Percentiles rank a stretch among this genome's conserved stretches.
phyloP scores from a whole-genome alignment of 768 basidiomycete species.

The Cytidiella melzeri region DNA sequence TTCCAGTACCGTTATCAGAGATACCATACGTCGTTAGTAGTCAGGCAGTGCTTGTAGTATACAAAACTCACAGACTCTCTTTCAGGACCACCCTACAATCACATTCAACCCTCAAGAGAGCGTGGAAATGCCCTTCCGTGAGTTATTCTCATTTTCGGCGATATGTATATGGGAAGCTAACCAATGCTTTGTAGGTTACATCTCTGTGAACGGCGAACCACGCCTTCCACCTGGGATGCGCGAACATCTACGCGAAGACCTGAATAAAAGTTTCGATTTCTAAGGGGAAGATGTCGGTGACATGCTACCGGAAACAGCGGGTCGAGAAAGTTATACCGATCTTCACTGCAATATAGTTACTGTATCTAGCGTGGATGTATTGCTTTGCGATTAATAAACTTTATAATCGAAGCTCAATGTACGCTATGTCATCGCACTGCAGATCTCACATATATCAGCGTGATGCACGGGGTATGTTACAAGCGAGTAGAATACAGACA shows the following conservation, averaged over 20 bases:
- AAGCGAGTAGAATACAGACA: not conserved
- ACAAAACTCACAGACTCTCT: no score
- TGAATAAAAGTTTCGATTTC: slow-evolving; percentile 83
- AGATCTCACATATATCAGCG: no score
- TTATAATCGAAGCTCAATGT: no score
- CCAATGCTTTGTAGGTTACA: slow-evolving; percentile 36
- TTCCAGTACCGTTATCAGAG: slow-evolving; percentile 57
- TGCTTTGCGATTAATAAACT: no score
- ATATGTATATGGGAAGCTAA: no score
- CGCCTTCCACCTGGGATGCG: slow-evolving; percentile 88
- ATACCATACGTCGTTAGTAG: slow-evolving; percentile 71
- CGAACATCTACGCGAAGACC: slow-evolving; percentile 75
- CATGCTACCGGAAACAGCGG: not conserved
- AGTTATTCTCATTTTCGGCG: not conserved
- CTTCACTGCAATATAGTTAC: not conserved
- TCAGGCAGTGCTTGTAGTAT: no score
- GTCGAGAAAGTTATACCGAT: not conserved
- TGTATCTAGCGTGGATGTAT: no score
- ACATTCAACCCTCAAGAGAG: slow-evolving; percentile 80
- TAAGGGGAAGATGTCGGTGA: slow-evolving; percentile 24
- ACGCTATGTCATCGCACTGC: no score
- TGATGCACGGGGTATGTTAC: no score
- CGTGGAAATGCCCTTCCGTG: slow-evolving; percentile 96
- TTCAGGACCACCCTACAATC: slow-evolving; percentile 86
- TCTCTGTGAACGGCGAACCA: slow-evolving; percentile 49